Conservation (phyloP, 2,329 filamentous ascomycete species). For the Aspergillus intermedius region DNA sequence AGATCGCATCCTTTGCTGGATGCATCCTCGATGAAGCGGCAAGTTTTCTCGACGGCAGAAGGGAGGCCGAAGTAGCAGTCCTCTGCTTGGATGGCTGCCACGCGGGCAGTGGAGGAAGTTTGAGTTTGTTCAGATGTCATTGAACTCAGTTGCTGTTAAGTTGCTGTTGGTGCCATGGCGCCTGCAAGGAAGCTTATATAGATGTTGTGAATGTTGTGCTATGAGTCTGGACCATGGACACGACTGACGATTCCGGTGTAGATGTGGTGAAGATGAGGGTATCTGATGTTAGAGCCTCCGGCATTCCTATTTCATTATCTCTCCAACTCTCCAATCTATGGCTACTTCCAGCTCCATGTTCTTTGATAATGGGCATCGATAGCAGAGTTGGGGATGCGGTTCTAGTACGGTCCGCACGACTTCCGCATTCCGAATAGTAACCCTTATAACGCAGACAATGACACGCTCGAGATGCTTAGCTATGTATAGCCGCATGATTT, state of each 20-base stretch:
- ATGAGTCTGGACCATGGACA: neutral
- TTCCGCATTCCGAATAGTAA: neutral
- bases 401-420: neutral
- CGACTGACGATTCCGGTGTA: neutral
- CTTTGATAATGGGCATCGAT: neutral
- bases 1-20: slow-evolving; percentile 49
- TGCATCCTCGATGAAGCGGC: slow-evolving; percentile 51
- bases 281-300: neutral
- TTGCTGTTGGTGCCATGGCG: neutral
- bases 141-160: neutral
- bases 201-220: neutral
- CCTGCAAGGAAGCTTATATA: neutral
- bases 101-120: slow-evolving; percentile 1
- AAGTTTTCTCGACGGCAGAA: slow-evolving; percentile 51
- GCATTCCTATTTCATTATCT: neutral
- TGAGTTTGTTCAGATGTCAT: neutral
- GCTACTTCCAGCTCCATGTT: neutral
- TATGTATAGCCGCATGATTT: too few species aligned
- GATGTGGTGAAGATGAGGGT: neutral
- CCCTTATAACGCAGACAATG: neutral
- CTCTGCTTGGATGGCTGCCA: slow-evolving; percentile 44
- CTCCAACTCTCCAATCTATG: neutral
- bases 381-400: neutral
- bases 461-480: too few species aligned
- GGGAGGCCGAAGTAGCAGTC: slow-evolving; percentile 56